Evolutionary conservation across 441 rosid species (phyloP).

Genomic region (Eruca vesicaria): DNA sequence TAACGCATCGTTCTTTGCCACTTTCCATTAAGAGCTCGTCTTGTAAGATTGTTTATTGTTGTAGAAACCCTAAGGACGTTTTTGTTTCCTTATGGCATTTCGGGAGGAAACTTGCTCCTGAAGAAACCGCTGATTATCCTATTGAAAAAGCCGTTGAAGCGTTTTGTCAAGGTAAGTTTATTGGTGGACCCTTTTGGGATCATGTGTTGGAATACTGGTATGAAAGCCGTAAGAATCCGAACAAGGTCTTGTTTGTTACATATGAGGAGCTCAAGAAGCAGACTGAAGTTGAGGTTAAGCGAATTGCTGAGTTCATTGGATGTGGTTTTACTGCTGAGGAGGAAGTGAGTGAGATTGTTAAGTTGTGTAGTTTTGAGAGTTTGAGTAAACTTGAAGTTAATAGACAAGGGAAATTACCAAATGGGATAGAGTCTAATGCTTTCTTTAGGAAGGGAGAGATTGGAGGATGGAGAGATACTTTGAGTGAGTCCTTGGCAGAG

Average conservation of each 20-base stretch:
- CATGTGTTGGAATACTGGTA: conserved; percentile 53
- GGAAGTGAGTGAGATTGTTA: conserved; percentile 26
- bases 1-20: conserved; percentile 42
- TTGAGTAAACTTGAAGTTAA: conserved; percentile 32
- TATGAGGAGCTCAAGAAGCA: conserved; percentile 31
- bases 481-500: conserved; percentile 13
- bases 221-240: conserved; percentile 41
- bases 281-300: conserved; percentile 16
- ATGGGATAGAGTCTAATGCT: conserved; percentile 17
- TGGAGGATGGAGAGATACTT: conserved; percentile 32
- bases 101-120: conserved; percentile 38
- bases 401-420: conserved; percentile 28
- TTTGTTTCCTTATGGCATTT: conserved; percentile 72
- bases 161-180: conserved; percentile 49
- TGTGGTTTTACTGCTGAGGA: conserved; percentile 24
- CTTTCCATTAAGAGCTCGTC: conserved; percentile 37
- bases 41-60: conserved; percentile 59
- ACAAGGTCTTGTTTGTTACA: conserved; percentile 33
- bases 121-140: conserved; percentile 30
- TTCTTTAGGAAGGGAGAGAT: conserved; percentile 33
- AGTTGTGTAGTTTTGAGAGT: conserved; percentile 35
- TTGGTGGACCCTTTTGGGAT: conserved; percentile 60
- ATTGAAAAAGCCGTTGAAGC: conserved; percentile 45
- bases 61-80: conserved; percentile 72
- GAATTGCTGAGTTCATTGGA: conserved; percentile 31